Evolutionary conservation across 352 stramenopile genomes (phyloP).

Genomic region (Phytophthora lateralis): DNA sequence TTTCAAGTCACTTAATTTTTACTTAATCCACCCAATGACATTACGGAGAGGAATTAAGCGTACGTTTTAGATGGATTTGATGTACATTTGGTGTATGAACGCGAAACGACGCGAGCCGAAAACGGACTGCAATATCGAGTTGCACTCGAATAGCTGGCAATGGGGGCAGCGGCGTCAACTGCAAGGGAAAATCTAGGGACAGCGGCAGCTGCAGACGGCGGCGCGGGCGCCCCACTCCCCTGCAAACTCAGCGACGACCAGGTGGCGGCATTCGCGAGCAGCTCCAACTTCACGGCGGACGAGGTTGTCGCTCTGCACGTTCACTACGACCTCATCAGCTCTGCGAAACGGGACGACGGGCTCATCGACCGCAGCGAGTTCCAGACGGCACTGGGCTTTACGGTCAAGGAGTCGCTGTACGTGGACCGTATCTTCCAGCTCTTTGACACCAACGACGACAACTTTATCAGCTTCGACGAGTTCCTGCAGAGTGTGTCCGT

Average conservation of each 20-base stretch:
- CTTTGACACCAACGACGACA: slow-evolving; percentile 80
- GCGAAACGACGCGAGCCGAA: slow-evolving; percentile 19
- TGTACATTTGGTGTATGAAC: slow-evolving; percentile 2
- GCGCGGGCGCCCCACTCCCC: slow-evolving; percentile 26
- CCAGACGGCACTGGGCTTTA: slow-evolving; percentile 78
- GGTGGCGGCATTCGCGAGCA: slow-evolving; percentile 42
- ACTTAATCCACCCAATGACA: slow-evolving; percentile 18
- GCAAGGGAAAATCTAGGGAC: slow-evolving; percentile 48
- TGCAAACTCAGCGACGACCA: slow-evolving; percentile 66
- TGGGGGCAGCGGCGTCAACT: slow-evolving; percentile 72
- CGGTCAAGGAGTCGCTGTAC: slow-evolving; percentile 82
- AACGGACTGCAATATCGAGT: slow-evolving; percentile 16
- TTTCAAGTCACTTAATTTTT: slow-evolving; percentile 13
- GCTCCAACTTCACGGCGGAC: slow-evolving; percentile 62
- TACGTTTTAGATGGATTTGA: slow-evolving; percentile 9
- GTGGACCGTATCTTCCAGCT: slow-evolving; percentile 85
- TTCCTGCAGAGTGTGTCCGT: slow-evolving; percentile 78
- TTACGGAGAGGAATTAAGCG: slow-evolving; percentile 5
- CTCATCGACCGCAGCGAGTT: slow-evolving; percentile 83
- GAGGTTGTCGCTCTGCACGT: slow-evolving; percentile 63
- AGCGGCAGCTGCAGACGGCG: neutral
- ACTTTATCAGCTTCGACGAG: slow-evolving; percentile 82
- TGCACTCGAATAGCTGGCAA: slow-evolving; percentile 14
- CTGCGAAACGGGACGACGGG: slow-evolving; percentile 63
- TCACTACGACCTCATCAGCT: slow-evolving; percentile 76